Evolutionary conservation across 352 stramenopile species (phyloP).

Genomic region (Globisporangium radiosum): DNA sequence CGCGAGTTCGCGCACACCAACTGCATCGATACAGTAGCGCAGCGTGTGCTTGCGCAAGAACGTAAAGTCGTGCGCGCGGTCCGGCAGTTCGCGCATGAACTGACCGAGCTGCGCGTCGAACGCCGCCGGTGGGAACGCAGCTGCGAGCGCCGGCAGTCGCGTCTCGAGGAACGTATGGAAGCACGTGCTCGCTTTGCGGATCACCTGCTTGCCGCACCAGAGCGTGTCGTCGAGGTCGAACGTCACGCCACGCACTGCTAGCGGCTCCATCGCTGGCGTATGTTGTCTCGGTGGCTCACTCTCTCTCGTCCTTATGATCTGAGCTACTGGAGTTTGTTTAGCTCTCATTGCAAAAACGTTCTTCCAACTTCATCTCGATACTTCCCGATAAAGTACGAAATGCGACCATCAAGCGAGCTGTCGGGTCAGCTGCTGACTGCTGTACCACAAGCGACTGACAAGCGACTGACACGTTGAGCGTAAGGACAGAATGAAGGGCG

Average conservation of each 20-base stretch:
- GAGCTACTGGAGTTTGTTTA: no score
- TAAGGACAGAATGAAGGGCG: no score
- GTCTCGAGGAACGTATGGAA: conserved; percentile 46
- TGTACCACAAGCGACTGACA: no score
- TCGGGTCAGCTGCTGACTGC: no score
- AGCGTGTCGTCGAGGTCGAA: conserved; percentile 82
- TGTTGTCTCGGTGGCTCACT: not conserved
- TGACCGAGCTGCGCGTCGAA: conserved; percentile 36
- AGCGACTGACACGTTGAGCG: no score
- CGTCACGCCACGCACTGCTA: conserved; percentile 39
- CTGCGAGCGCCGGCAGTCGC: conserved; percentile 23
- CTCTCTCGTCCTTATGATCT: not conserved
- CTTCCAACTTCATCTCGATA: no score
- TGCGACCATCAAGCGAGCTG: no score
- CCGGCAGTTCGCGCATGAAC: conserved; percentile 36
- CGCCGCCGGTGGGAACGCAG: conserved; percentile 29
- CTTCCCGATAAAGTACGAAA: no score
- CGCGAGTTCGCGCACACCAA: conserved; percentile 17
- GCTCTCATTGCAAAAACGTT: no score
- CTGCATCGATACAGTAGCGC: conserved; percentile 28
- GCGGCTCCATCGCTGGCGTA: no score
- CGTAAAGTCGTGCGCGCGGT: conserved; percentile 59
- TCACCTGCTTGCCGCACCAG: conserved; percentile 51
- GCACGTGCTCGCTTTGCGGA: conserved; percentile 30
- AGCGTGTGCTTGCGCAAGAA: conserved; percentile 59